Conservation (phyloP, 306 rosid genomes). For the Lathyrus oleraceus region DNA sequence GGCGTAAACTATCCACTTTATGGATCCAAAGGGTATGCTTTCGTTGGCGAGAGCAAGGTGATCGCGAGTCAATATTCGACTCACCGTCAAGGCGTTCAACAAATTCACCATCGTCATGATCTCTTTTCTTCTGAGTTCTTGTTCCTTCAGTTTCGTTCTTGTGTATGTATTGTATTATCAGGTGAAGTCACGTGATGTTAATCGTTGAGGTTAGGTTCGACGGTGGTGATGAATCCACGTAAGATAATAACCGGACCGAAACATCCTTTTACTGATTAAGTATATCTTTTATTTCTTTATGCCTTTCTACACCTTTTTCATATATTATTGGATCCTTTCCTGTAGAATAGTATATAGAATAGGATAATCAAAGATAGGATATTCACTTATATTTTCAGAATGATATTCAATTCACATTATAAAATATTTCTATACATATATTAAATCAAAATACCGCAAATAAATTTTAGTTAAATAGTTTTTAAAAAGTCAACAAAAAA, state of each 20-base stretch:
- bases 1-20: conserved; percentile 64
- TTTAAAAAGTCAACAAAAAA: no score
- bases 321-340: no score
- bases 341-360: no score
- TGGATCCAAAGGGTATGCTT: conserved; percentile 62
- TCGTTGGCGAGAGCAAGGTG: conserved; percentile 23
- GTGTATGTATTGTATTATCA: background rate
- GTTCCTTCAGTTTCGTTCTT: background rate
- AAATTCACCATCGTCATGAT: conserved; percentile 46
- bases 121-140: background rate
- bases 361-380: no score
- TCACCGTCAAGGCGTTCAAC: conserved; percentile 54
- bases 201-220: background rate
- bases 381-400: no score
- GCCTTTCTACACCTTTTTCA: background rate
- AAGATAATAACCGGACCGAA: background rate
- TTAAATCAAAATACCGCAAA: no score
- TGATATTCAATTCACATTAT: no score
- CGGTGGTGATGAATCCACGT: background rate
- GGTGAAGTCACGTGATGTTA: background rate
- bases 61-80: conserved; percentile 57
- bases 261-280: background rate
- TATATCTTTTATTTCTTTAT: background rate
- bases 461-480: no score
- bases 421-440: no score